phyloP scores from a whole-genome alignment of 1,139 yeast genomes.

The Suhomyces maxii region DNA sequence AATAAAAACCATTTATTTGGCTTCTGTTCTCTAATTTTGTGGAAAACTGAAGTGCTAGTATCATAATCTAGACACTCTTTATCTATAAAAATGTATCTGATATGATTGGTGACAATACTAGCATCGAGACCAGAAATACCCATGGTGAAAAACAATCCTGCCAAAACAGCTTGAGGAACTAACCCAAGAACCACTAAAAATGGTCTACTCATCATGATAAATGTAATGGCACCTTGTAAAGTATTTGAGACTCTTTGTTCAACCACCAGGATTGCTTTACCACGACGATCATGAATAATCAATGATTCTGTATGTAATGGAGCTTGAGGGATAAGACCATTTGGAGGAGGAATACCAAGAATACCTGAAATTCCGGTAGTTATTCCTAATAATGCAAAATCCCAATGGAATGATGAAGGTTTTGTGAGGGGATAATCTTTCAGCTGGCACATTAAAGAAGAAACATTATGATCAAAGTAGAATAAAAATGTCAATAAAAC shows the following conservation, averaged over 20 bases:
- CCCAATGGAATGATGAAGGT: slow-evolving; percentile 93
- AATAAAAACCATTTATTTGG: slow-evolving; percentile 51
- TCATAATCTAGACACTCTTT: slow-evolving; percentile 38
- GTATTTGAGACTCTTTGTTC: slow-evolving; percentile 89
- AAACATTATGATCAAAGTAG: slow-evolving; percentile 93
- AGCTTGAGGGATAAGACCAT: slow-evolving; percentile 95
- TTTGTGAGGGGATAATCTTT: slow-evolving; percentile 77
- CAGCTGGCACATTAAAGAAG: slow-evolving; percentile 88
- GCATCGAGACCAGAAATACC: slow-evolving; percentile 76
- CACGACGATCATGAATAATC: slow-evolving; percentile 56
- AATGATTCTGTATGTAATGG: slow-evolving; percentile 86
- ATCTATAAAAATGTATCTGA: slow-evolving; percentile 69
- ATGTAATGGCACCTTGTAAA: slow-evolving; percentile 75
- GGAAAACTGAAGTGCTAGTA: slow-evolving; percentile 34
- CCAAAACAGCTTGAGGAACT: slow-evolving; percentile 92
- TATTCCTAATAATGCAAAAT: slow-evolving; percentile 77
- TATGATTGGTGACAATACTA: slow-evolving; percentile 62
- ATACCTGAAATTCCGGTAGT: slow-evolving; percentile 87
- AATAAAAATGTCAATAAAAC: slow-evolving; percentile 77
- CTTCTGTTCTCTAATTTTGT: slow-evolving; percentile 33
- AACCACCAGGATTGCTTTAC: slow-evolving; percentile 60
- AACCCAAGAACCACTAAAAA: slow-evolving; percentile 73
- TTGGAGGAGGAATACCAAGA: slow-evolving; percentile 91
- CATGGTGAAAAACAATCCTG: slow-evolving; percentile 93
- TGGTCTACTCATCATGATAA: slow-evolving; percentile 91